A percentile compares a stretch with the other conserved stretches of the same genome.
Evolutionary conservation across 2,329 filamentous ascomycete genomes (phyloP).

Genomic region (Fusarium sarcochroum): DNA sequence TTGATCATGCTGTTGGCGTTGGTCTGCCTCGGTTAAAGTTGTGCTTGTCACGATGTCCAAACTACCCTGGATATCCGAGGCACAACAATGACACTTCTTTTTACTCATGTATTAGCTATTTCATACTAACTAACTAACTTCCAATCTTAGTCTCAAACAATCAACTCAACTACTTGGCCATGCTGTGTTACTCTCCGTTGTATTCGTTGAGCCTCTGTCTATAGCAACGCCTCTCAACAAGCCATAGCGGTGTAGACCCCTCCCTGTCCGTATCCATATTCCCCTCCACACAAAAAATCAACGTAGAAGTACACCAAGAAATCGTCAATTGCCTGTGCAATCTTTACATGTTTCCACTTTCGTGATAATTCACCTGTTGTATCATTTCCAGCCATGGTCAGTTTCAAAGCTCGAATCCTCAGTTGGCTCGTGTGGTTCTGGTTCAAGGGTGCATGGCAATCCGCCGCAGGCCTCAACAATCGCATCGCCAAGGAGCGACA

Average conservation of each 20-base stretch:
- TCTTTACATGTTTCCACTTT: conserved; percentile 6
- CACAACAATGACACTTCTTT: not conserved
- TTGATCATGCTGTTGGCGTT: not conserved
- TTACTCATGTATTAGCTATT: not conserved
- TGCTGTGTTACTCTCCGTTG: not conserved
- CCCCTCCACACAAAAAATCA: not conserved
- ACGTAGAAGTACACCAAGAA: not conserved
- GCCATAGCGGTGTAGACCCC: conserved; percentile 6
- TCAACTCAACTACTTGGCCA: not conserved
- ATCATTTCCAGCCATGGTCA: conserved; percentile 41
- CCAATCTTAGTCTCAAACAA: not conserved
- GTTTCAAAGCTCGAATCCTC: conserved; percentile 47
- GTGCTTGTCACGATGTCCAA: not conserved
- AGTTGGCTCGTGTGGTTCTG: conserved; percentile 49
- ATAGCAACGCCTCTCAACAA: conserved; percentile 4
- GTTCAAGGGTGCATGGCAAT: conserved; percentile 47
- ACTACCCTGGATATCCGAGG: conserved; percentile 12
- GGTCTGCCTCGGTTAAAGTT: not conserved
- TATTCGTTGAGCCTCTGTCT: not conserved
- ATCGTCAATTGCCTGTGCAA: conserved; percentile 5
- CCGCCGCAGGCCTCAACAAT: conserved; percentile 43
- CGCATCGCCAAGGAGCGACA: conserved; percentile 46
- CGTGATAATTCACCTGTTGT: conserved; percentile 3
- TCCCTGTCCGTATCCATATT: conserved; percentile 7
- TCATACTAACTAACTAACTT: not conserved